Base-by-base conservation (phyloP, 2,329 filamentous ascomycete species). In the Davidsoniella neocaledoniae region DNA sequence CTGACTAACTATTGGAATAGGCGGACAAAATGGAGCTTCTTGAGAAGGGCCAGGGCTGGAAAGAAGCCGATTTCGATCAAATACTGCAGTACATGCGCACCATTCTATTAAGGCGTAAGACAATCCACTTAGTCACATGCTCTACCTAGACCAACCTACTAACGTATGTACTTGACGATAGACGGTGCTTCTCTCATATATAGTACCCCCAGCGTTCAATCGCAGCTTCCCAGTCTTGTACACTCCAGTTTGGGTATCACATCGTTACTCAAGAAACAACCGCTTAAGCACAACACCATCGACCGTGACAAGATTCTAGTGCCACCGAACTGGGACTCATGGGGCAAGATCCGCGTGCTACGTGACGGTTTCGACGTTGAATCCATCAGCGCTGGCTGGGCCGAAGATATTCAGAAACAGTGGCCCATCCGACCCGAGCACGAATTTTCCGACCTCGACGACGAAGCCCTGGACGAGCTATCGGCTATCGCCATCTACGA, bases 291-390 rank as follows among this genome's bases (percentile, higher is more conserved):
- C 62, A 94, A 94, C 58, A 84, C 93, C 54, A 91, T 93, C 56
- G 91, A 91, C 66, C 76, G 90, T 53, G 88, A 94, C 63, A 93
- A 93, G 70, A 88, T 98, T 49, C 73, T 95, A 4, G 84, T 98
- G 0, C 90, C 90, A 1, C 83, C 88, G 14, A 95, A 95, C 63
- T 98, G 91, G 91, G 91, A 98, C 64, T 95, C 88, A 0, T 95
- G 87, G 85, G 88, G 87, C 53, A 98, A 96, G 66, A 95, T 98
- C 53, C 76, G 90, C 40, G 86, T 96, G 42, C 70, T 96, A 25
- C 78, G 86, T 49, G 91, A 94, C 60, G 85, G 81, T 0, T 96
- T 96, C 58, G 86, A 96, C 56, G 85, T 93, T 19, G 91, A 98
- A 67, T 75, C 76, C 12, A 73, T 94, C 41, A 91, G 86, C 58